Percentiles rank a stretch among this genome's conserved stretches.
Evolutionary conservation across 805 yeast genomes (phyloP).

Genomic region (Kodamaea kaohsiungensis): DNA sequence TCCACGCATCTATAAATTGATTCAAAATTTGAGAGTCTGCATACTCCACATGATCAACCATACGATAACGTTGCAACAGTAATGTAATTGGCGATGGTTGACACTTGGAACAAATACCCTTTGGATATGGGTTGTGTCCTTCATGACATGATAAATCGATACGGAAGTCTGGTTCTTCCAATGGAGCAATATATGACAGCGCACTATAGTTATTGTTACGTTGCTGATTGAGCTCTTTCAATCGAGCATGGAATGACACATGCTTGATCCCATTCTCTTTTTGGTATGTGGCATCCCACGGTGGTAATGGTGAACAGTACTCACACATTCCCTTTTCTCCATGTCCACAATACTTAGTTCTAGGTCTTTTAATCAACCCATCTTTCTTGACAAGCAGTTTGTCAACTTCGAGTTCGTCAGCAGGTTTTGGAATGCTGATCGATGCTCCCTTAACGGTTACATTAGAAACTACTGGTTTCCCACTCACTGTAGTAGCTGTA

Average conservation of each 20-base stretch:
- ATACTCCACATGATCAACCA: conserved; percentile 98
- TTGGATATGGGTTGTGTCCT: conserved; percentile 94
- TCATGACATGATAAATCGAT: conserved; percentile 66
- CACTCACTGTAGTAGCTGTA: neutral
- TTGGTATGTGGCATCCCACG: conserved; percentile 84
- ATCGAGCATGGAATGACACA: conserved; percentile 79
- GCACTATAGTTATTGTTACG: conserved; percentile 60
- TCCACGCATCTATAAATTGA: conserved; percentile 88
- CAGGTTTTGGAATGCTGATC: conserved; percentile 3
- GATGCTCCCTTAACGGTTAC: neutral
- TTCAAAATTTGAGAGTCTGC: conserved; percentile 72
- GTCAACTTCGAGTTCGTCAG: conserved; percentile 56
- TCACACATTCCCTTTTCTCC: conserved; percentile 97
- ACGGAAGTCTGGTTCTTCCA: conserved; percentile 67
- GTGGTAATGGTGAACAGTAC: conserved; percentile 92
- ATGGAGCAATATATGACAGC: conserved; percentile 75
- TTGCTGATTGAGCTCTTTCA: conserved; percentile 68
- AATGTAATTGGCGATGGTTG: conserved; percentile 95
- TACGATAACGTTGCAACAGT: conserved; percentile 85
- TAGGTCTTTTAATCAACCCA: conserved; percentile 71
- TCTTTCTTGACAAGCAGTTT: conserved; percentile 58
- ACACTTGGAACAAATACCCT: conserved; percentile 92
- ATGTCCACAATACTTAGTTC: conserved; percentile 73
- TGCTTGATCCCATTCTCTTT: conserved; percentile 81
- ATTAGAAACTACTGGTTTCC: neutral